phyloP scores from a whole-genome alignment of 768 basidiomycete genomes.

The Panellus pusillus region DNA sequence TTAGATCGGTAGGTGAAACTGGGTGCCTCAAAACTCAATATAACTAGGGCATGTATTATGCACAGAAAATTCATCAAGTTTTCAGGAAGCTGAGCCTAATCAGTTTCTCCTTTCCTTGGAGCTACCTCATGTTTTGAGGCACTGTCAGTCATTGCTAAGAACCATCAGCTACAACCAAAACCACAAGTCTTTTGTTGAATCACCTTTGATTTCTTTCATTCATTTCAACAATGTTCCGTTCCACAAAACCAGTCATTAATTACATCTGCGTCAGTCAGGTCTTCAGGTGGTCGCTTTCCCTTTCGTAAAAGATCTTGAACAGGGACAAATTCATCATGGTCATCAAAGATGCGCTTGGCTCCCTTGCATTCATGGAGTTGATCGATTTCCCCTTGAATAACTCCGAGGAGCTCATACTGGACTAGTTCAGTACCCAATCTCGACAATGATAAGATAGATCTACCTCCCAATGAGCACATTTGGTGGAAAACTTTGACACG shows the following conservation, averaged over 20 bases:
- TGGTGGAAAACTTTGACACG: conserved; percentile 68
- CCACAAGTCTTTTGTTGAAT: no score
- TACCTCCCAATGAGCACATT: conserved; percentile 86
- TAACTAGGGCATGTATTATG: no score
- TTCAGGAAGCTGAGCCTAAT: no score
- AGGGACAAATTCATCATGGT: conserved; percentile 45
- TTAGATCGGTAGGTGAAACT: no score
- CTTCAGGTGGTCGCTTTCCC: conserved; percentile 61
- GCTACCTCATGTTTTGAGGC: no score
- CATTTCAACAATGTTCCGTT: conserved; percentile 63
- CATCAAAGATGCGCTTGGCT: conserved; percentile 30
- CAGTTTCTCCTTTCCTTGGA: no score
- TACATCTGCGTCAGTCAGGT: conserved; percentile 72
- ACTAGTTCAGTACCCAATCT: conserved; percentile 13
- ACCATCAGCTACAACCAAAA: no score
- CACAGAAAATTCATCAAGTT: no score
- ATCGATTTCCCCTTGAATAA: conserved; percentile 58
- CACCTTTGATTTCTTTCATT: conserved; percentile 63
- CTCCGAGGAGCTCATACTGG: conserved; percentile 66
- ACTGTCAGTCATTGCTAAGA: no score
- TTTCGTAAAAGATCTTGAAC: conserved; percentile 48
- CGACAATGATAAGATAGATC: conserved; percentile 21
- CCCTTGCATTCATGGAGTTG: conserved; percentile 41
- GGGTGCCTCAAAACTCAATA: no score
- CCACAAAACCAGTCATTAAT: conserved; percentile 81